phyloP scores from a whole-genome alignment of 1,284 basidiomycete genomes.

The Dichomitus squalens region DNA sequence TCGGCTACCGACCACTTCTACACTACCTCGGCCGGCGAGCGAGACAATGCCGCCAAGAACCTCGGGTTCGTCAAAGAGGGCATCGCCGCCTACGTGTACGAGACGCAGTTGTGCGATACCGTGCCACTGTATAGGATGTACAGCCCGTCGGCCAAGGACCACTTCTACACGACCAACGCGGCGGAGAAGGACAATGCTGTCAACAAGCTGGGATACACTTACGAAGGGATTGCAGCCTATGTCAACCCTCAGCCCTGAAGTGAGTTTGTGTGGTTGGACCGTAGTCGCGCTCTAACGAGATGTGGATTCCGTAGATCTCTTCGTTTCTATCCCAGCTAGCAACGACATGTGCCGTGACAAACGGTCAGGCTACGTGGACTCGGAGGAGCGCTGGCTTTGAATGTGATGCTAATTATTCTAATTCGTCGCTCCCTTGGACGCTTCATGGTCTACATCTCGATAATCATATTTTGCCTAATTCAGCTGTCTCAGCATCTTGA shows the following conservation, averaged over 20 bases:
- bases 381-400: too few species aligned
- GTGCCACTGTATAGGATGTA: constrained; percentile 16
- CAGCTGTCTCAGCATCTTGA: too few species aligned
- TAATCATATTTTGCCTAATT: too few species aligned
- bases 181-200: constrained; percentile 4
- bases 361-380: too few species aligned
- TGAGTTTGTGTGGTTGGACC: too few species aligned
- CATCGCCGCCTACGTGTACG: constrained; percentile 2
- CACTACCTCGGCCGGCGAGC: constrained; percentile 1
- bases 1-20: constrained; percentile 8
- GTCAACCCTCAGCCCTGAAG: constrained; percentile 1
- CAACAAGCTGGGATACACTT: neutral
- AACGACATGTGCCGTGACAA: too few species aligned
- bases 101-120: neutral
- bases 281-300: too few species aligned
- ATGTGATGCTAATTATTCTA: too few species aligned
- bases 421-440: too few species aligned
- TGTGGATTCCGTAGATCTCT: too few species aligned
- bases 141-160: constrained; percentile 4
- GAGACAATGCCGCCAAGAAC: neutral
- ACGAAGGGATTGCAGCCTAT: constrained; percentile 7
- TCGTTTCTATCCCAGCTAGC: too few species aligned
- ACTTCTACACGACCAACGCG: constrained; percentile 15
- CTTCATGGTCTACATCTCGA: too few species aligned
- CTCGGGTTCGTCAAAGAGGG: constrained; percentile 3